phyloP scores from a whole-genome alignment of 2,329 filamentous ascomycete species.

The Xenoacremonium recifei region DNA sequence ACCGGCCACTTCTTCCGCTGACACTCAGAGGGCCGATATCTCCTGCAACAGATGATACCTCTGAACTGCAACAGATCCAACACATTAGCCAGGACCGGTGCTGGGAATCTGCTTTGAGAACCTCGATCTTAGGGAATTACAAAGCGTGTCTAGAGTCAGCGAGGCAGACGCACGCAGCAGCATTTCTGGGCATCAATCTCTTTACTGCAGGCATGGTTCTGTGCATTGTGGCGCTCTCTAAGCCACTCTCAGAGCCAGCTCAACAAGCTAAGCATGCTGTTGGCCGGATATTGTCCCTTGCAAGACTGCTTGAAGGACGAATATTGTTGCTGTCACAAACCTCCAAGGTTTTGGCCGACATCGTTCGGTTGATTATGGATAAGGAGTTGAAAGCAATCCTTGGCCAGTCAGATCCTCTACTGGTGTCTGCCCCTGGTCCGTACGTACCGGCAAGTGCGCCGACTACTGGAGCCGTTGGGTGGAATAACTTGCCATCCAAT shows the following conservation, averaged over 20 bases:
- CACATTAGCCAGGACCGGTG: no score
- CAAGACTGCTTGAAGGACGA: neutral
- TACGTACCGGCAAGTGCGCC: no score
- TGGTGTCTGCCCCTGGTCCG: no score
- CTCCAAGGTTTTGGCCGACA: neutral
- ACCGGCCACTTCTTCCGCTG: neutral
- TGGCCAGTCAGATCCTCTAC: no score
- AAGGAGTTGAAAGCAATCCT: neutral
- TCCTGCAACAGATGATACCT: neutral
- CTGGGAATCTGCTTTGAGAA: neutral
- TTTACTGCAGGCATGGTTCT: neutral
- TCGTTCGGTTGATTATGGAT: neutral
- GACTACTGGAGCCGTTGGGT: no score
- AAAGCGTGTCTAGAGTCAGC: neutral
- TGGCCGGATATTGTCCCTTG: neutral
- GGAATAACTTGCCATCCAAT: no score
- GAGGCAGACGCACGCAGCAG: neutral
- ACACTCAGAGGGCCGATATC: neutral
- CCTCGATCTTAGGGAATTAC: neutral
- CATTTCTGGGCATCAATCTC: neutral
- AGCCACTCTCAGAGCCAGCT: neutral
- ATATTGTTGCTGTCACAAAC: neutral
- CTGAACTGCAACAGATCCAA: no score
- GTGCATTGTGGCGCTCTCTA: neutral
- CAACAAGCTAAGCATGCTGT: neutral